Evolutionary conservation across 768 basidiomycete genomes (phyloP), one percentile per base, ranked within the genome.

Genomic region (Tulasnella sp.): DNA sequence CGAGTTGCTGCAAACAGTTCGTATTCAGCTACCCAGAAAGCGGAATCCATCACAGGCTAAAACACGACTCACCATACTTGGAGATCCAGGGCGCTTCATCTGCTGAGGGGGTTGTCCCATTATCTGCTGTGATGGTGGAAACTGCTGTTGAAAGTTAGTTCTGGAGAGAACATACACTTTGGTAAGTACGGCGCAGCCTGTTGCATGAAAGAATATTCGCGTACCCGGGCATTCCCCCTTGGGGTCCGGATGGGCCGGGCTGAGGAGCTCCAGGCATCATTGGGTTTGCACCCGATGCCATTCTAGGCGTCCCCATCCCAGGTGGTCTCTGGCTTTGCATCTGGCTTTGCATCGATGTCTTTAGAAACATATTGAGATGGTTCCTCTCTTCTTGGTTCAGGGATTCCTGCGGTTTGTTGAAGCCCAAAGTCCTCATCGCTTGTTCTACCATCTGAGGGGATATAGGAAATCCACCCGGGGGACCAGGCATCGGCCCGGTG

Each of bases 11-110:
- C 29, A 67, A 35, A 26, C 23, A 32, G 26, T 69, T 35, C 15
- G 3, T 10, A 6, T 35, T 40, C 29, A 76, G 57, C n/a, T 35
- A 76, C 1, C 9, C 42, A 39, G 29, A 40, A 67, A 44, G 20
- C 75, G 57, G n/a, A 23, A 42, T 74, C 9, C 3, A 26, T 35
- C 29, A 35, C 23, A 29, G 23, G 5, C 5, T 15, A 23, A 44
- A 40, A 13, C 9, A 37, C 0, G 32, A 40, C 51, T 23, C 57
- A 76, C 75, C 75, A 57, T 26, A 15, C 23, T 37, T 1, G 75
- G 75, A 39, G 75, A 76, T 18, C 75, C 57, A 26, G 75, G 61
- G 29, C 75, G 46, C 55, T 76, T 76, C 55, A 40, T 61, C n/a
- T 23, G 23, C 70, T 39, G 35, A 39, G 13, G 18, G 32, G 70